phyloP scores from a whole-genome alignment of 176 grass and related monocot genomes.

The Carex scoparia region DNA sequence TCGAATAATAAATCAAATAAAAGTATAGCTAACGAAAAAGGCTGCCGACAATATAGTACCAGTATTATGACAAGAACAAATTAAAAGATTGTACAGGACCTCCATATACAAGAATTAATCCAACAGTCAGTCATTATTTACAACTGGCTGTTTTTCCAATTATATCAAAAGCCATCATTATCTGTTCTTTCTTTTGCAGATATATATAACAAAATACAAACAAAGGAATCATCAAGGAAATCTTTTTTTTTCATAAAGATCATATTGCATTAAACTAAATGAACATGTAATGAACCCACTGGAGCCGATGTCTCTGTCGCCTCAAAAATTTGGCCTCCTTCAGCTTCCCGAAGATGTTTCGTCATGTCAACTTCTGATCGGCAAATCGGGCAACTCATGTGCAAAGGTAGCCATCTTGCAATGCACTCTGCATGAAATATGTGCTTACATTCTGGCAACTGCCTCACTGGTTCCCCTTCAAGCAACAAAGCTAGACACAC shows the following conservation, averaged over 20 bases:
- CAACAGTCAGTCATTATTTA: not conserved
- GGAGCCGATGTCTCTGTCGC: not conserved
- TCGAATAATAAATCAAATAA: too few relatives aligned
- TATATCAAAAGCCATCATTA: not conserved
- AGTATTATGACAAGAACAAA: not conserved
- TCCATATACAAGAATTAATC: not conserved
- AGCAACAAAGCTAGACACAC: not conserved
- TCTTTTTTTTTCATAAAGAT: not conserved
- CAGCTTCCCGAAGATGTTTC: not conserved
- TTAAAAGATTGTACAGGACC: not conserved
- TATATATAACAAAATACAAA: not conserved
- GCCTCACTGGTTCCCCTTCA: conserved; percentile 5
- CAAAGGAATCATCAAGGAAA: not conserved
- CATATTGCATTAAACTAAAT: not conserved
- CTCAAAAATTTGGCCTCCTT: not conserved
- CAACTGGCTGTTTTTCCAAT: not conserved
- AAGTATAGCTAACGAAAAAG: not conserved
- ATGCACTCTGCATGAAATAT: conserved; percentile 25
- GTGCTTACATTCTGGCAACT: conserved; percentile 9
- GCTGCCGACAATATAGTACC: not conserved
- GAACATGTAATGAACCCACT: not conserved
- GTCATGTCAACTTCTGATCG: conserved; percentile 5
- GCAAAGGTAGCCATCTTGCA: not conserved
- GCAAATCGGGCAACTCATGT: conserved; percentile 15
- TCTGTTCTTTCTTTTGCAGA: not conserved